A percentile compares a stretch with the other conserved stretches of the same genome.
These are phyloP conservation scores for Rhynchosporium graminicola DNA, from an alignment of 2,329 filamentous ascomycete species.

Conservation along the genomic window DNA sequence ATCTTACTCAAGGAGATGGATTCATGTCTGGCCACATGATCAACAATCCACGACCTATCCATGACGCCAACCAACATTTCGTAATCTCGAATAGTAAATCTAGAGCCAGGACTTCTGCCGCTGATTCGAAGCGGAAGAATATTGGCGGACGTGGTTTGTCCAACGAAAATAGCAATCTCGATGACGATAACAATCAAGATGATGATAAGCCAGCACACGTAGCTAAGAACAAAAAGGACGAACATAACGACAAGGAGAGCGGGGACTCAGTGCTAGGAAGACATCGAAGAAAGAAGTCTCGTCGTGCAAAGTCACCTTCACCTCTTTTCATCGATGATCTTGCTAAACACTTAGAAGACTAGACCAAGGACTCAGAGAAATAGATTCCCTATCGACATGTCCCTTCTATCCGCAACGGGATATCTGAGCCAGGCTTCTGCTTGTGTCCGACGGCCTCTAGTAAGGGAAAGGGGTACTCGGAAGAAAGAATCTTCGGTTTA, in stretches of 20 bases:
- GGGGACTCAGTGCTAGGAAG: neutral
- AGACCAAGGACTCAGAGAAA: too few species aligned
- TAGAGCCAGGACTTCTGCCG: neutral
- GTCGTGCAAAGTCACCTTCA: neutral
- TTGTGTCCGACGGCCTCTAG: too few species aligned
- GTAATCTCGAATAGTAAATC: too few species aligned
- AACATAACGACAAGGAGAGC: neutral
- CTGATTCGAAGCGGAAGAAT: neutral
- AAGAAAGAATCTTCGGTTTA: too few species aligned
- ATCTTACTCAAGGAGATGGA: neutral
- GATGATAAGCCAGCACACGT: neutral
- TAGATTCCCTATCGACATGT: too few species aligned
- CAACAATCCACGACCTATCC: neutral
- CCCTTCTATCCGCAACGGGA: too few species aligned
- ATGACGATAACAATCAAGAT: neutral
- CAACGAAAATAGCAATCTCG: neutral
- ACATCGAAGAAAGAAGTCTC: conserved; percentile 2
- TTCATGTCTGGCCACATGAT: neutral
- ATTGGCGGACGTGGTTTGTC: neutral
- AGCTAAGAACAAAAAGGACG: neutral
- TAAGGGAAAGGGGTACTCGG: too few species aligned
- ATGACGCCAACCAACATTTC: neutral
- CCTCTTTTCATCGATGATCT: neutral
- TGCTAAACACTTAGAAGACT: too few species aligned
- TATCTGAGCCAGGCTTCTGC: too few species aligned